Evolutionary conservation across 2,329 filamentous ascomycete genomes (phyloP), one percentile per base, ranked within the genome.

Genomic region (Hortaea werneckii): DNA sequence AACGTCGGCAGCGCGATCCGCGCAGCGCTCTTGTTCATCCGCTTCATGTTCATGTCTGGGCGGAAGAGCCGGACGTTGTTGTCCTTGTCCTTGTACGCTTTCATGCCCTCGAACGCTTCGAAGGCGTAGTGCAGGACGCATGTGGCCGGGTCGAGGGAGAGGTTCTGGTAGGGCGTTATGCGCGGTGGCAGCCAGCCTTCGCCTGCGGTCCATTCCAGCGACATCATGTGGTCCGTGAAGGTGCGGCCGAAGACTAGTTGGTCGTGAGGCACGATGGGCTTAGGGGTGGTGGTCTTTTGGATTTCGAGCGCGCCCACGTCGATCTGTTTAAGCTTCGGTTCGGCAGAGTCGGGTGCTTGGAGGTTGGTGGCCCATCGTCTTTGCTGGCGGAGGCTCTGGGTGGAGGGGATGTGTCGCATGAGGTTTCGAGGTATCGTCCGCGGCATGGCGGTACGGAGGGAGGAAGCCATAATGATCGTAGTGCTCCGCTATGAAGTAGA

Each of bases 91-190:
- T 90, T 94, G 77, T 98, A 98, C 49, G 92, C 92, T 75, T 98
- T 98, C 88, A 96, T 95, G 57, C 92, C 92, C 74, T 98, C 92
- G 69, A 98, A 98, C 67, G 85, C 92, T 68, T 94, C 87, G 64
- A 96, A 96, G 41, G 87, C 92, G 69, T 98, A 98, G 77, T 98
- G 92, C 71, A 98, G 90, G 52, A 96, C 92, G 71, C 89, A 96
- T 30, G 87, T 92, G 38, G 92, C 87, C 27, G 92, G 92, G 67
- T 96, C 92, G 59, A 98, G 83, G 40, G 86, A 90, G 58, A 98
- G 85, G 71, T 95, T 95, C 70, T 95, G 88, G 75, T 96, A 96
- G 13, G 92, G 92, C 12, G 79, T 82, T 64, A 98, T 96, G 54
- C 79, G 76, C 47, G 90, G 87, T 10, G 81, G 70, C 37, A 83